Evolutionary conservation across 106 monocot genomes (phyloP).

Genomic region (Platanthera guangdongensis): DNA sequence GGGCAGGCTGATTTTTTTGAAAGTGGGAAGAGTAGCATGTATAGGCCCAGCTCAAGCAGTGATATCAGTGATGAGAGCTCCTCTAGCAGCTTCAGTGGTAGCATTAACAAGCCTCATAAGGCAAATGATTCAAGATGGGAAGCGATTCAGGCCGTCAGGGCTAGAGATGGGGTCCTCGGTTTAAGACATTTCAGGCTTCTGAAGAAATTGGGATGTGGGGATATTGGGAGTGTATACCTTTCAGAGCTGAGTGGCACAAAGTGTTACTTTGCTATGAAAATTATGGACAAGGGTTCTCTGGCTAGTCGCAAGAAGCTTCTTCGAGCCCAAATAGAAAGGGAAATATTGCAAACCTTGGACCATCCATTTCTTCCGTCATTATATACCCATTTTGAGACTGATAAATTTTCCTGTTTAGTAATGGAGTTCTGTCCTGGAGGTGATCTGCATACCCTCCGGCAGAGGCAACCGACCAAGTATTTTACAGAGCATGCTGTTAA

Average conservation of each 20-base stretch:
- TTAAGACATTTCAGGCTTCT: constrained; percentile 54
- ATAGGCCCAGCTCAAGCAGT: constrained; percentile 31
- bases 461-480: constrained; percentile 47
- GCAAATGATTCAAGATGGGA: constrained; percentile 47
- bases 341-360: constrained; percentile 49
- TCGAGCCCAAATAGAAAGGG: constrained; percentile 57
- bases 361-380: constrained; percentile 59
- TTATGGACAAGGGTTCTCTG: constrained; percentile 58
- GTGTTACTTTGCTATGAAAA: constrained; percentile 58
- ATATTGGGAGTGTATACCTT: constrained; percentile 56
- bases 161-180: constrained; percentile 37
- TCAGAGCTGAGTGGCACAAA: constrained; percentile 52
- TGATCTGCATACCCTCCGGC: constrained; percentile 52
- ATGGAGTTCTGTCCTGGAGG: constrained; percentile 67
- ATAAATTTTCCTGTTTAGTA: constrained; percentile 58
- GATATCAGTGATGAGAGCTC: constrained; percentile 42
- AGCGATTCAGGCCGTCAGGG: constrained; percentile 25
- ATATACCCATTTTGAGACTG: constrained; percentile 59
- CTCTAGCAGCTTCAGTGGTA: constrained; percentile 30
- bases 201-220: constrained; percentile 46
- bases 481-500: constrained; percentile 67
- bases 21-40: constrained; percentile 34
- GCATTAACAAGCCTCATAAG: constrained; percentile 44
- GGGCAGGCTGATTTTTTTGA: constrained; percentile 21
- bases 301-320: constrained; percentile 52